phyloP scores from a whole-genome alignment of 2,329 filamentous ascomycete genomes.

The Tetracladium maxilliforme region DNA sequence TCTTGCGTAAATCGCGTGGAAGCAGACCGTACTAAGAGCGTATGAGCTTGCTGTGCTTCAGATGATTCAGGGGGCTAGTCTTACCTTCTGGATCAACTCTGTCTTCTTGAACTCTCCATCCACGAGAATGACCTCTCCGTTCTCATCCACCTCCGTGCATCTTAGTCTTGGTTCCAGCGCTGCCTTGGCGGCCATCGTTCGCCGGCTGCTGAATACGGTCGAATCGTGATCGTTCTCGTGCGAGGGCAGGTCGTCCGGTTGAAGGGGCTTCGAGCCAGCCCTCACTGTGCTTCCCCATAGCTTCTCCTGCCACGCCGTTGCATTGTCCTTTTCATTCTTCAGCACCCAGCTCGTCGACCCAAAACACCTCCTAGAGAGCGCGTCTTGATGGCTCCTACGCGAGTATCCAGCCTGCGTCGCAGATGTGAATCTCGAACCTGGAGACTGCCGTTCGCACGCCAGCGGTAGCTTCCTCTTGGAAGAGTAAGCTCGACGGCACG shows the following conservation, averaged over 20 bases:
- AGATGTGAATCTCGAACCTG: neutral
- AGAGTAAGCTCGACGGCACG: too few relatives aligned
- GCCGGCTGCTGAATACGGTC: conserved; percentile 53
- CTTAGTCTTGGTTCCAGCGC: conserved; percentile 73
- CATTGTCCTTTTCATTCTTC: neutral
- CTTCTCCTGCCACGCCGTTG: conserved; percentile 3
- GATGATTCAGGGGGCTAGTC: too few relatives aligned
- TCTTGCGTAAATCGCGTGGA: conserved; percentile 90
- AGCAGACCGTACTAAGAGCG: conserved; percentile 65
- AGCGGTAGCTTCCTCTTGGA: too few relatives aligned
- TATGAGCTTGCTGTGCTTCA: conserved; percentile 1
- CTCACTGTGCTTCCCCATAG: conserved; percentile 17
- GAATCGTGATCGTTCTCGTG: conserved; percentile 43
- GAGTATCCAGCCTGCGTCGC: neutral
- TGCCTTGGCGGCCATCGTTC: conserved; percentile 59
- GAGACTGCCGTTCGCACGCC: too few relatives aligned
- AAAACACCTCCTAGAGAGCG: conserved; percentile 3
- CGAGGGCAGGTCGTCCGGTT: conserved; percentile 42
- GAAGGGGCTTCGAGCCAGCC: too few relatives aligned
- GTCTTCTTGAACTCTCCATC: conserved; percentile 97
- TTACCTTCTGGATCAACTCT: conserved; percentile 85
- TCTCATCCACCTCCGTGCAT: conserved; percentile 89
- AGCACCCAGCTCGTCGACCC: conserved; percentile 5
- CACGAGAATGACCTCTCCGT: conserved; percentile 80
- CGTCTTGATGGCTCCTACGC: neutral